Evolutionary conservation across 2,329 filamentous ascomycete species (phyloP), one percentile per base, ranked within the genome.

Genomic region (Ceratocystis albifundus): DNA sequence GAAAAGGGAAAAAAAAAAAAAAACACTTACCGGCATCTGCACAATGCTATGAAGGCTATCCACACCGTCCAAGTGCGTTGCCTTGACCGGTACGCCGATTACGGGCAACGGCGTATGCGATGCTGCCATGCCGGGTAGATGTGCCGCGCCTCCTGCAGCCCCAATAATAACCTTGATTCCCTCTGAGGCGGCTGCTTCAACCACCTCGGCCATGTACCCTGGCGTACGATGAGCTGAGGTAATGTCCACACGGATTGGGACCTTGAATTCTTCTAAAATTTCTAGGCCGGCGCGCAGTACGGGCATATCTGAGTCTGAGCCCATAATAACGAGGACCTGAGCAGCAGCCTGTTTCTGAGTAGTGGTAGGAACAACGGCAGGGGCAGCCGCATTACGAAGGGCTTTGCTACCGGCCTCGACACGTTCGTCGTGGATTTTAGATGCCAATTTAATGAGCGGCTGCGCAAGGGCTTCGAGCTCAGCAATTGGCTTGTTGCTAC

Each of bases 221-320:
- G 88, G 87, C 1, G 88, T 92, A 44, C 88, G 81, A 75, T 92
- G 88, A 0, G 90, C 90, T 1, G 88, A 92, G 0, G 89, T 92
- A 72, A 94, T 92, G 71, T 84, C 84, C 17, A 85, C 80, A 5
- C 87, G 83, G 76, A 84, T 89, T 0, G 88, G 86, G 10, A 94
- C 87, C n/a, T 78, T 73, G 69, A 93, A 88, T n/a, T 83, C 79
- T 65, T 82, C 78, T 2, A 92, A 80, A 44, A 90, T 80, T 67
- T 88, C 81, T 22, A 90, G 77, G 0, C 83, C 88, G 0, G 82
- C 82, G 68, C 80, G 80, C 48, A 92, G 82, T 17, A 88, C 83
- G 1, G 81, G 82, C 28, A 91, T 80, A 72, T 92, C 88, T 8
- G 86, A 89, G 76, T 90, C 87, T 1, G 89, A 93, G 46, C 89